phyloP scores from a whole-genome alignment of 768 basidiomycete species.

The Fomitopsis serialis region DNA sequence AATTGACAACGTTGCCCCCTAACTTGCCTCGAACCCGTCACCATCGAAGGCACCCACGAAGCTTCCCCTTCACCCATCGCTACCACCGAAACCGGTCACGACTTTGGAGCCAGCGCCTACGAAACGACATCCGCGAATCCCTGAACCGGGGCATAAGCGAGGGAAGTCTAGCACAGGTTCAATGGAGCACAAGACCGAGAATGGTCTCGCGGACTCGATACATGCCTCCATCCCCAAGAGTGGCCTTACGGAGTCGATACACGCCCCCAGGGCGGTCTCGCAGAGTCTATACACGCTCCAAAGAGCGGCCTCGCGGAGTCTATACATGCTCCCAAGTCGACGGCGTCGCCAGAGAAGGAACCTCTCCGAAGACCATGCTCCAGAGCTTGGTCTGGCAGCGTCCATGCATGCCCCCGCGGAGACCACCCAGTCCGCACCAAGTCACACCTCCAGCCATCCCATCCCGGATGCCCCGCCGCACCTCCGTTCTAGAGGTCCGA shows the following conservation, averaged over 20 bases:
- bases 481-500: slow-evolving; percentile 53
- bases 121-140: slow-evolving; percentile 13
- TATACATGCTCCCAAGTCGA: slow-evolving; percentile 6
- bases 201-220: background rate
- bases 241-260: slow-evolving; percentile 2
- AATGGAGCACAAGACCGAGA: background rate
- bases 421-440: slow-evolving; percentile 34
- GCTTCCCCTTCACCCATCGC: slow-evolving; percentile 37
- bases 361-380: slow-evolving; percentile 22
- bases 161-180: slow-evolving; percentile 4
- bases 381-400: slow-evolving; percentile 33
- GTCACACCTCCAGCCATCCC: slow-evolving; percentile 28
- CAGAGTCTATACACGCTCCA: background rate
- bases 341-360: background rate
- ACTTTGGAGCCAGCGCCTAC: slow-evolving; percentile 13
- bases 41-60: background rate
- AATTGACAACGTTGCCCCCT: background rate
- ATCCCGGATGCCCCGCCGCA: slow-evolving; percentile 33
- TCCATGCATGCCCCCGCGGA: slow-evolving; percentile 55
- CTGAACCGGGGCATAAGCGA: slow-evolving; percentile 5
- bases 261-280: slow-evolving; percentile 3
- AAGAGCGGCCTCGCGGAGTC: slow-evolving; percentile 6
- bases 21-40: background rate
- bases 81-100: slow-evolving; percentile 41
- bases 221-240: slow-evolving; percentile 1